Base-by-base conservation (phyloP, 2,329 filamentous ascomycete species). In the Pseudogymnoascus sp. region DNA sequence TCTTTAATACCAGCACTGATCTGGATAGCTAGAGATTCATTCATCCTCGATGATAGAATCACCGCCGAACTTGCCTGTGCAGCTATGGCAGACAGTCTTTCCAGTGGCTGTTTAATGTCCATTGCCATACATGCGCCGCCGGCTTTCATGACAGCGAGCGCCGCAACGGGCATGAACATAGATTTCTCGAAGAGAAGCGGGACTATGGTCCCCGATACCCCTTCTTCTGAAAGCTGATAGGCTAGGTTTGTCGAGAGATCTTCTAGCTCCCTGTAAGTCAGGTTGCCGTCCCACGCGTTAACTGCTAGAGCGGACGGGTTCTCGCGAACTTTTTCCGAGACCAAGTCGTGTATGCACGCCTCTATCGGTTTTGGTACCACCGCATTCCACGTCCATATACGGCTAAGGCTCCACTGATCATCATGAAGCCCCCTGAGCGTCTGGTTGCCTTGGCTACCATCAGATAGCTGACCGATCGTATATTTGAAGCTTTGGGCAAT, bases 121-220 rank as follows among this genome's bases (percentile, higher is more conserved):
- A 74, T 56, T 5, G 70, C 66, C 43, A 74, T 69, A 36, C 69
- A 73, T 3, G 66, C 69, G 16, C 65, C 69, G 11, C 71, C 71
- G 38, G 69, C 66, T 60, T 69, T 68, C 34, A 72, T 59, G 2
- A 73, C 66, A 56, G 64, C 67, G 18, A 73, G 61, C 69, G 71
- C 70, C 5, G 68, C 66, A 12, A 70, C 62, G 16, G 68, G 60
- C 37, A 67, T 64, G 21, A 63, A 69, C 31, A 42, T 38, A n/a
- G 70, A 71, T 60, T 72, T 72, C 42, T 69, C 68, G 42, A 68
- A 67, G 56, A 67, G 11, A 69, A 59, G 18, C 25, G 65, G 28
- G 69, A 38, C 34, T 23, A 66, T 53, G 31, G 61, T 31, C 9
- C 60, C 56, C 28, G 49, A 31, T 34, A 56, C 16, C 25, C 49